Evolutionary conservation across 345 rosid genomes (phyloP).

Genomic region (Microcos paniculata): DNA sequence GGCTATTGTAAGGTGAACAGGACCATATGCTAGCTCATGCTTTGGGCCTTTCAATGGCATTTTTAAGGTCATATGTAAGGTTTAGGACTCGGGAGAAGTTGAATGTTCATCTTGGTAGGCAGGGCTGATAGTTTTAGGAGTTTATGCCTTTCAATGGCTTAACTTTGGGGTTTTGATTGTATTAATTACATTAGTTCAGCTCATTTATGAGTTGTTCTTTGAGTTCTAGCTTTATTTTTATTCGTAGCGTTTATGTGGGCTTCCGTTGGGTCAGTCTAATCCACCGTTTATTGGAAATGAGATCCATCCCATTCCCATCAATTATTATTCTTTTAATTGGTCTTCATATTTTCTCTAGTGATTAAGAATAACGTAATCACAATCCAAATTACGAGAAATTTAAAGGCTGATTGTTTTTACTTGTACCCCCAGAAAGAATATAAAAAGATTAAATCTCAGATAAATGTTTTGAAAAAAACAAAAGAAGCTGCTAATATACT

Average conservation of each 20-base stretch:
- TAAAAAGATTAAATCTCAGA: too few species aligned
- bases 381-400: too few species aligned
- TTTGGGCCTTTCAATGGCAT: neutral
- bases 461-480: too few species aligned
- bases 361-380: too few species aligned
- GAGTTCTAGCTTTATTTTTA: neutral
- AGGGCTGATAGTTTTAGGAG: neutral
- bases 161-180: neutral
- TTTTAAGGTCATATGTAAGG: too few species aligned
- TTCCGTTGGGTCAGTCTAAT: neutral
- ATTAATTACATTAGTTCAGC: neutral
- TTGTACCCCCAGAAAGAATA: too few species aligned
- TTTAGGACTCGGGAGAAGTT: neutral
- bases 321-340: too few species aligned
- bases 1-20: neutral
- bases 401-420: too few species aligned
- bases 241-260: neutral
- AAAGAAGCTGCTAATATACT: too few species aligned
- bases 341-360: too few species aligned
- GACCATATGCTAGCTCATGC: neutral
- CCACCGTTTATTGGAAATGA: neutral
- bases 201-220: constrained; percentile 15
- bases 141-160: constrained; percentile 7
- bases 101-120: neutral
- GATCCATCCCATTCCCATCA: too few species aligned